Base-by-base conservation (phyloP, 306 rosid genomes). In the Sophora flavescens region DNA sequence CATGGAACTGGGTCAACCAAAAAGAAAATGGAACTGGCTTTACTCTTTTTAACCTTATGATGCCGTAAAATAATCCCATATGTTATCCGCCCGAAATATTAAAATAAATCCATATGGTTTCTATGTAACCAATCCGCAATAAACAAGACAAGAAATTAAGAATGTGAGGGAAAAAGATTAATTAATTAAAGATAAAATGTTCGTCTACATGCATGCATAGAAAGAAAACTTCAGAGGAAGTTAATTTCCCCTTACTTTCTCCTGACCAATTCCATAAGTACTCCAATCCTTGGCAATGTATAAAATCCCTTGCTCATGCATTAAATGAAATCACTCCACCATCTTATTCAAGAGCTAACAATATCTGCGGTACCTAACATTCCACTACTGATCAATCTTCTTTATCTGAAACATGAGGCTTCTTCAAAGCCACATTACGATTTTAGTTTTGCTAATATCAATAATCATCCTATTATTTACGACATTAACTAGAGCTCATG, bases 401-500 rank as follows among this genome's bases (percentile, higher is more conserved):
- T 50, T 64, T 14, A 18, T 33, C 60, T 14, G 44, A 69, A 82
- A 32, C 70, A 89, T 87, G 73, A 66, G 16, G n/a, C n/a, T n/a
- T n/a, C n/a, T n/a, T 72, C 81, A 69, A 52, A 74, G 41, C 45
- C 69, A 73, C 36, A 56, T n/a, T 6, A 66, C 45, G 9, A 45
- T 79, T 50, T 45, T 76, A 42, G 50, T 74, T 71, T 17, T 68
- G 26, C 56, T 86, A 1, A 9, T 86, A 14, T 38, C 72, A 4
- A 48, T 52, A 39, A 14, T 83, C 38, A 59, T 84, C 39, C 17
- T 82, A 42, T 51, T 66, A 7, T 66, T 14, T 77, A 48, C 63
- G 0, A 8, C 75, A 8, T 69, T 80, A 22, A 74, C 75, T 39
- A 42, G 6, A 56, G 88, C 87, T 58, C 86, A 78, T 44, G 87